Evolutionary conservation across 352 stramenopile species (phyloP), one percentile per base, ranked within the genome.

Genomic region (Phytophthora hybrid): DNA sequence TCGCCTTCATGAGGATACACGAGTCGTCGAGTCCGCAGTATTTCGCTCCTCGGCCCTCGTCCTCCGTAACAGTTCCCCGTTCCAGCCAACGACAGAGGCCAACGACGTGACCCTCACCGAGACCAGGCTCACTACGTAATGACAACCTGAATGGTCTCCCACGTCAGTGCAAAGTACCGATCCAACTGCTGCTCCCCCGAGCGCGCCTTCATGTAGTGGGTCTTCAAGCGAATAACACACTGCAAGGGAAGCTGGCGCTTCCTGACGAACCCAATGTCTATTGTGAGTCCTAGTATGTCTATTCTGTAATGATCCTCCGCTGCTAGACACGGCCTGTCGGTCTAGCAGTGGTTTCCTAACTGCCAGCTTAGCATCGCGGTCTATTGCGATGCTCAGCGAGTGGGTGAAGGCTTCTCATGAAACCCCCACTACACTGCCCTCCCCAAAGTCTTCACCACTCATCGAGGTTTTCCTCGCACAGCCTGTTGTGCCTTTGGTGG

Each of bases 171-270:
- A 34, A 79, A 79, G 26, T 79, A 74, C n/a, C 73, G 73, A 59
- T 79, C 73, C 4, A 79, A 47, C 21, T 79, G 73, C 29, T 79
- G 73, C 18, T 79, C 73, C 9, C 73, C 67, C 5, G 73, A 76
- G 5, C 73, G 62, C 7, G 62, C 66, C 34, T 76, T 76, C 23
- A 68, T 44, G 37, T 44, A 44, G 37, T 44, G 0, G 37, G 37
- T 16, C 37, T 44, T 16, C 4, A 31, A 44, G 37, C 37, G 13
- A 44, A 44, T 16, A 44, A 44, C 37, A 44, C 37, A 44, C 9
- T 44, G 37, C 37, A 0, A 16, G 37, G 37, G 37, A 44, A 44
- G 37, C 37, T 44, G 37, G 37, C 9, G 9, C 37, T 44, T 44
- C 37, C 37, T 44, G 37, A 9, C 5, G 37, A 44, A 44, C 29